These are phyloP conservation scores for Platanus orientalis DNA, from an alignment of 164 flowering plant genomes.

Conservation along the genomic window DNA sequence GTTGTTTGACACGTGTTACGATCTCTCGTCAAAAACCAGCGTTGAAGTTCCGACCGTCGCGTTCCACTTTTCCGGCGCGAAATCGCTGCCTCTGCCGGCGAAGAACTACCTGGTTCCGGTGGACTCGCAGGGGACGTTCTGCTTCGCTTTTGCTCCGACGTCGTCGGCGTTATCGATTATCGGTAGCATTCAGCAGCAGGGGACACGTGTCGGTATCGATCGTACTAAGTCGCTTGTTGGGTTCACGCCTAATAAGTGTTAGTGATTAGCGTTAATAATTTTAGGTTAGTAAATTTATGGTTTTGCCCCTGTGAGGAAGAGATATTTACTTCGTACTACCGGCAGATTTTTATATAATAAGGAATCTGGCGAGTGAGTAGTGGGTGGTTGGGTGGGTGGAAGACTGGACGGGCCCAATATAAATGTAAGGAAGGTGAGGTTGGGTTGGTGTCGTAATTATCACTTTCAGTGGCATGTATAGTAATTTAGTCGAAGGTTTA, in stretches of 20 bases:
- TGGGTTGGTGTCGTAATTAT: too few species aligned
- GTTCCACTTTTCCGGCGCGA: conserved; percentile 61
- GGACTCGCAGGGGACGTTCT: conserved; percentile 75
- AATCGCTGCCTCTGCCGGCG: conserved; percentile 57
- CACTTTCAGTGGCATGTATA: too few species aligned
- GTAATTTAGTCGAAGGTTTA: too few species aligned
- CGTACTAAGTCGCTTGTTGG: conserved; percentile 48
- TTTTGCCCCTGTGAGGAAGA: too few species aligned
- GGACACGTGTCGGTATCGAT: conserved; percentile 82
- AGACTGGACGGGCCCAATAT: too few species aligned
- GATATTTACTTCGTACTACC: too few species aligned
- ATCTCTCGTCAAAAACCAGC: conserved; percentile 46
- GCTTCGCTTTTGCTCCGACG: conserved; percentile 91
- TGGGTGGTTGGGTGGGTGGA: too few species aligned
- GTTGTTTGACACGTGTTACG: conserved; percentile 91
- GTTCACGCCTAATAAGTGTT: conserved; percentile 60
- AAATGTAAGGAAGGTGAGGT: too few species aligned
- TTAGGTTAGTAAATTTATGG: too few species aligned
- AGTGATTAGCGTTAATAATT: too few species aligned
- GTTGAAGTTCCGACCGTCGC: conserved; percentile 86
- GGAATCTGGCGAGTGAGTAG: too few species aligned
- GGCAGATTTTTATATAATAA: too few species aligned
- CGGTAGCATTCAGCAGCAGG: conserved; percentile 96
- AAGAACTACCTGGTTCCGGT: conserved; percentile 88
- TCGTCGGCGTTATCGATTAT: conserved; percentile 59